Base-by-base conservation (phyloP, 371 early-diverging fungal genomes). In the Catenaria anguillulae region DNA sequence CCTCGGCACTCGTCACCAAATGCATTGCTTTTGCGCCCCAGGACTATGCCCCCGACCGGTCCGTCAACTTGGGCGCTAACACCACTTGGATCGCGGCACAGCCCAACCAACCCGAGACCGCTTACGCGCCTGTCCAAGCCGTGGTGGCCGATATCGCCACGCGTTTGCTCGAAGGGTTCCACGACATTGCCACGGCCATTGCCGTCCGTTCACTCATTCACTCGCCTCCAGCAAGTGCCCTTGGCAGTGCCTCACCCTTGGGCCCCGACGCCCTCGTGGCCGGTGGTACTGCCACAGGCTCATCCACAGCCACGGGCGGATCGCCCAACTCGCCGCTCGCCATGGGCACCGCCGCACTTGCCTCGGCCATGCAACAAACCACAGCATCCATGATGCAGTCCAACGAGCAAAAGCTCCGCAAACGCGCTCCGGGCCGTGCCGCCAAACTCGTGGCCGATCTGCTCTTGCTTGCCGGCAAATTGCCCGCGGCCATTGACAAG, bases 11-110 rank as follows among this genome's bases (percentile, higher is more conserved):
- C 5, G 87, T 81, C 0, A 76, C 79, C 43, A 74, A 88, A 34
- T 88, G 88, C 64, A 85, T 87, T 69, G 89, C 86, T 24, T 89
- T 90, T 71, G 87, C 89, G 65, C 89, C 91, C 10, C 71, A 77
- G 19, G 86, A 85, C 60, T 75, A 74, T 31, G 84, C 86, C 55
- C 78, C 79, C 19, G 86, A 87, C 64, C 80, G 86, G 68, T 83
- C 81, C n/a, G 75, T 84, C 60, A 86, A 85, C 4, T 64, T 87
- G 17, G 83, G 84, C 31, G 84, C 85, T 82, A 85, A n/a, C n/a
- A n/a, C n/a, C n/a, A n/a, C n/a, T n/a, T n/a, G n/a, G n/a, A n/a
- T n/a, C n/a, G n/a, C n/a, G n/a, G n/a, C n/a, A n/a, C n/a, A n/a
- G n/a, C n/a, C n/a, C n/a, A n/a, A n/a, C n/a, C n/a, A n/a, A n/a